Evolutionary conservation across 2,329 filamentous ascomycete genomes (phyloP), one percentile per base, ranked within the genome.

Genomic region (Nakataea oryzae): DNA sequence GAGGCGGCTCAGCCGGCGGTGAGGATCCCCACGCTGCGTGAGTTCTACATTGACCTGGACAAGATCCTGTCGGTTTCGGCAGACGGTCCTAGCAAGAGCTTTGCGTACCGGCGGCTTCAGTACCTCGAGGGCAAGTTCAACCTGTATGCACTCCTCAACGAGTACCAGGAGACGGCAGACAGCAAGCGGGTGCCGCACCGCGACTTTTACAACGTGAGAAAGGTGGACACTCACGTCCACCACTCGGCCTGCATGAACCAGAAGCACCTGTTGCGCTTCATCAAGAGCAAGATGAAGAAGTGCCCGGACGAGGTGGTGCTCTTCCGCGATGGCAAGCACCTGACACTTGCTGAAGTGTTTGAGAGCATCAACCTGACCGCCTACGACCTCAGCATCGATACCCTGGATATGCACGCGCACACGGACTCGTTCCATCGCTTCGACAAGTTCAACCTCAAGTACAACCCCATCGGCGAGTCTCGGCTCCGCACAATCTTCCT

Each of bases 261-360:
- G 75, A 99, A 99, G 76, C 95, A 99, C 81, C 78, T 99, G 63
- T 79, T 99, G 64, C 91, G 95, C 62, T 99, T 99, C 76, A 99
- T 99, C 79, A 99, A 99, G 77, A 96, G 92, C 76, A 99, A 99
- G 78, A 97, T 99, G 91, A 97, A 97, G 83, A 99, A 96, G 75
- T 95, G 85, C 24, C 92, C 93, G 0, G 90, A 97, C 70, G 95
- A 99, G 76, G 86, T 95, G 34, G 95, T 99, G 8, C 83, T 99
- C 57, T 96, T 87, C 74, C 85, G 95, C 71, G 95, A 99, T 73
- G 93, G 90, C 64, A 96, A 93, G 74, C 86, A 96, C 74, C 79
- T 99, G 68, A 97, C 95, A 0, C 77, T 99, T 64, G 86, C 86
- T 63, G 91, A 99, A 75, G 95, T 99, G 0, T 99, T 99, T 74